Base-by-base conservation (phyloP, 2,329 filamentous ascomycete species). In the Dactylellina haptotyla region DNA sequence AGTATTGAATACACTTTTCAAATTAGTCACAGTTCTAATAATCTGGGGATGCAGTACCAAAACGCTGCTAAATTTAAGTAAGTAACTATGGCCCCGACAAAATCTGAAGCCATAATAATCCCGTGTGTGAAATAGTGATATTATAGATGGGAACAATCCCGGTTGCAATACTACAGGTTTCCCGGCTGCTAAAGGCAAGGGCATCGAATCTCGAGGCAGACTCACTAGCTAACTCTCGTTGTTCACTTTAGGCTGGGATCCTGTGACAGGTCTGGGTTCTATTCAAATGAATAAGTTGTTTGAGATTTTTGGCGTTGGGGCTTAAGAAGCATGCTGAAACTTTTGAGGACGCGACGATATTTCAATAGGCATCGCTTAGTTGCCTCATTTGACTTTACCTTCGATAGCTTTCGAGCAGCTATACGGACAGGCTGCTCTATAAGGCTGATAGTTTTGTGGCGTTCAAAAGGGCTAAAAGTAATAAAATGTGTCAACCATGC, bases 91-190 rank as follows among this genome's bases (percentile, higher is more conserved):
- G 14, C 18, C 20, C 16, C 62, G 48, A 37, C 23, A 3, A 45
- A 45, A 18, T 0, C 77, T 77, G 43, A 45, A 63, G 58, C 75
- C 77, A 63, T 80, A 80, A 0, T 78, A 81, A 16, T 81, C 80
- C 2, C 80, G n/a, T n/a, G n/a, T n/a, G n/a, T n/a, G n/a, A n/a
- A n/a, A 81, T 66, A 81, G 79, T 0, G 81, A 83, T 73, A 77
- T 84, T 66, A 82, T 79, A 0, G 76, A 71, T 1, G 83, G 83
- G 0, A 79, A 78, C 43, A 82, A 82, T 46, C 78, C 79, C 0
- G 80, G 81, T 26, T 77, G 77, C 16, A 80, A 81, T 0, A 39
- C 9, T 4, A 79, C 80, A 1, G 83, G 83, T 18, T 83, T 84
- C 46, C 79, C 80, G 26, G 81, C 81, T 32, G 80, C 80, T 1